Evolutionary conservation across 768 basidiomycete genomes (phyloP).

Genomic region (Exidia glandulosa): DNA sequence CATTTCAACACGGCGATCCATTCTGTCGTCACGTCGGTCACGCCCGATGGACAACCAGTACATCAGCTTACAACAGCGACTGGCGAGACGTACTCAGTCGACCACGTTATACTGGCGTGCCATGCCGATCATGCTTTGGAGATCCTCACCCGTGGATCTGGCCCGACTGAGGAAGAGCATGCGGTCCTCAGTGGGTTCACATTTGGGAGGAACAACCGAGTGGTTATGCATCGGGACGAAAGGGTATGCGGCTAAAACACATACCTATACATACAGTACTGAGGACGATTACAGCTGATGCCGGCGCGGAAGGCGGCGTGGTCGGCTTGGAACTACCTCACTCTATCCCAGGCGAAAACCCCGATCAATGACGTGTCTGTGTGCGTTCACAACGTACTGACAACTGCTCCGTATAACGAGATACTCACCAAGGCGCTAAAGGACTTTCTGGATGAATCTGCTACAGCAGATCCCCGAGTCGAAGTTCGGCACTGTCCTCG

Average conservation of each 20-base stretch:
- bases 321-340: slow-evolving; percentile 26
- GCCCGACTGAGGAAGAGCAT: slow-evolving; percentile 16
- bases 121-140: slow-evolving; percentile 17
- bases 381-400: neutral
- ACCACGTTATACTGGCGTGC: slow-evolving; percentile 24
- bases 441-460: slow-evolving; percentile 19
- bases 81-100: slow-evolving; percentile 18
- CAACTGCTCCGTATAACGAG: neutral
- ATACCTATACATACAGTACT: no score
- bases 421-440: slow-evolving; percentile 13
- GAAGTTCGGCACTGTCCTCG: slow-evolving; percentile 20
- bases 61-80: slow-evolving; percentile 16
- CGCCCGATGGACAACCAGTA: slow-evolving; percentile 2
- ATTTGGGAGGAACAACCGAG: slow-evolving; percentile 21
- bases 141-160: slow-evolving; percentile 17
- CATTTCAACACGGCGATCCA: slow-evolving; percentile 21
- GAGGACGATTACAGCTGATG: slow-evolving; percentile 16
- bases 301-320: slow-evolving; percentile 19
- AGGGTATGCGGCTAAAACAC: slow-evolving; percentile 14
- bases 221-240: slow-evolving; percentile 23
- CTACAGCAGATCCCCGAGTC: slow-evolving; percentile 20
- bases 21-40: slow-evolving; percentile 7
- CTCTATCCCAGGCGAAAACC: neutral
- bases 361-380: slow-evolving; percentile 1
- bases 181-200: slow-evolving; percentile 19